Evolutionary conservation across 257 asterid species (phyloP), one percentile per base, ranked within the genome.

Genomic region (Cruciata laevipes): DNA sequence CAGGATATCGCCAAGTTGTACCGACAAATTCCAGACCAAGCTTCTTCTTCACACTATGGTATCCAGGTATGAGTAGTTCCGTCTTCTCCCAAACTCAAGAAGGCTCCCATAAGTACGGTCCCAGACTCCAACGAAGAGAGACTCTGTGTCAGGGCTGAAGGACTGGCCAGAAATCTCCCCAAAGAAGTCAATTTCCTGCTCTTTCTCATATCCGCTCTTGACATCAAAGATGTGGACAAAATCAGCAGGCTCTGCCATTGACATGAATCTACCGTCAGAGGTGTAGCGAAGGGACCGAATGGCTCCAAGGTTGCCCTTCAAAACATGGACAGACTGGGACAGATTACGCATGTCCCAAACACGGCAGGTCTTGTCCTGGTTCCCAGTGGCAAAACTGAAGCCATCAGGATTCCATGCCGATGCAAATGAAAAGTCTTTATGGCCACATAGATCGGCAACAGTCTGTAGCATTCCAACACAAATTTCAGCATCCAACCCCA

Each of bases 201-300:
- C 96, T 75, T 82, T 80, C 68, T 80, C 81, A 10, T 87, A 92
- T 55, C 93, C 96, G 30, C 83, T 79, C 74, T 78, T 58, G 20
- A 89, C 95, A 70, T 89, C 97, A 57, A 87, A 89, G 33, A 92
- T 73, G 31, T 92, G 98, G 73, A 92, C 97, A 51, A 84, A 92
- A 74, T 92, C 98, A 12, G 96, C 98, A 64, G 97, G 96, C 78
- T 92, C 98, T n/a, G 98, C 96, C 96, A 89, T 92, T 6, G 98
- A 87, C 95, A 92, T 78, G 84, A 83, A 92, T 69, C 89, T 75
- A 23, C 98, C 98, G 69, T 92, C 98, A 5, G 89, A 84, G 13
- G 98, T 71, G 77, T 84, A 92, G 71, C 93, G 97, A 65, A 92
- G 82, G 17, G 98, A 92, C 20, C 96, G 88, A 56, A 92, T 83